phyloP scores from a whole-genome alignment of 2,329 filamentous ascomycete species.

The Sphaerulina populicola region DNA sequence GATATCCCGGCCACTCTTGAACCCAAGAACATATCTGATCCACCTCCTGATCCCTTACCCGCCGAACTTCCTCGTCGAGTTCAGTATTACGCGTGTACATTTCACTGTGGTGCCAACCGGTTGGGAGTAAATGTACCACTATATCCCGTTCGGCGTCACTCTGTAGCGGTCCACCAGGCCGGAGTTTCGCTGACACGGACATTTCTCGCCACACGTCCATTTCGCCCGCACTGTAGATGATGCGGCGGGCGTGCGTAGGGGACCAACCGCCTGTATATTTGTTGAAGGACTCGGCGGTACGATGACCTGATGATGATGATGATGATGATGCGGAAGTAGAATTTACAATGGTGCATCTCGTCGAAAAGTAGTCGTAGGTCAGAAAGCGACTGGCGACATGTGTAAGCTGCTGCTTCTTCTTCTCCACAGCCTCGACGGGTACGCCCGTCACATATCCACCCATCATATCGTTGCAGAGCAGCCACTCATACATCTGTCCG shows the following conservation, averaged over 20 bases:
- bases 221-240: slow-evolving; percentile 40
- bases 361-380: slow-evolving; percentile 3
- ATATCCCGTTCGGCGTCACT: slow-evolving; percentile 3
- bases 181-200: background rate
- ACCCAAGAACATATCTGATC: slow-evolving; percentile 4
- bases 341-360: background rate
- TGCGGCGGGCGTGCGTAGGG: slow-evolving; percentile 46
- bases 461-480: background rate
- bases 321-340: background rate
- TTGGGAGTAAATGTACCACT: slow-evolving; percentile 6
- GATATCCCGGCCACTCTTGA: slow-evolving; percentile 30
- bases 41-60: slow-evolving; percentile 3
- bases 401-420: too few relatives aligned
- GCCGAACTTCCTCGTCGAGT: slow-evolving; percentile 1
- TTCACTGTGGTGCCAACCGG: slow-evolving; percentile 5
- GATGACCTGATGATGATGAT: slow-evolving; percentile 24
- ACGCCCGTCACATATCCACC: background rate
- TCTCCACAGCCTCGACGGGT: background rate
- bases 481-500: background rate
- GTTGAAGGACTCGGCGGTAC: slow-evolving; percentile 50
- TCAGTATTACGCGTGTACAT: slow-evolving; percentile 4
- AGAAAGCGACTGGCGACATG: background rate
- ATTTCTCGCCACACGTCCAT: slow-evolving; percentile 9
- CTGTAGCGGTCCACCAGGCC: slow-evolving; percentile 3
- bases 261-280: slow-evolving; percentile 50